Base-by-base conservation (phyloP, 169 alveolate genomes). In the Plasmodium malariae region DNA sequence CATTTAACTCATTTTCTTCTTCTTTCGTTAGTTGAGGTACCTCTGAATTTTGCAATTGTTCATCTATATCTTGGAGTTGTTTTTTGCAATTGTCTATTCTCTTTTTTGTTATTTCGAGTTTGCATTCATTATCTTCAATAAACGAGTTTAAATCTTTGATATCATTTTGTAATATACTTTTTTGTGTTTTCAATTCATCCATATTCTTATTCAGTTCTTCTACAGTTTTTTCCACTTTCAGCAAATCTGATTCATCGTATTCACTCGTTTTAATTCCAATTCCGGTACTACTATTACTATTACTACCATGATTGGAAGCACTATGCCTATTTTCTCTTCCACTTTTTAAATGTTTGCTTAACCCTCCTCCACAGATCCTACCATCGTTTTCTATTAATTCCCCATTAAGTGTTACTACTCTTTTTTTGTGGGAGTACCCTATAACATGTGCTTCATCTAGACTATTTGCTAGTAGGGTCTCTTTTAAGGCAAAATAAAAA, bases 301-400 rank as follows among this genome's bases (percentile, higher is more conserved):
- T 62, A 32, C 32, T 17, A 59, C 32, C 12, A 34, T 11, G 54
- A 17, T 59, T 76, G 28, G 54, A 37, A 36, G 21, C 68, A 43
- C 43, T 24, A 19, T 59, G 57, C 6, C 28, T 80, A 17, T 48
- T 24, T n/a, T 14, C 24, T 19, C 0, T 49, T n/a, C 65, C 30
- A 11, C 57, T 70, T 57, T 89, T 86, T 78, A 45, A 73, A 78
- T 73, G 88, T 68, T 36, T 90, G 26, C 54, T 73, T 1, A 93
- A 1, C 1, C 97, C 97, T 6, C 97, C 97, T 17, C 99, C 99
- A 17, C 97, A 93, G 97, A 98, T 96, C 1, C 98, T 95, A 24
- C 99, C 99, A 26, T 97, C 96, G 12, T 95, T 93, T 69, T 98
- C 99, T 9, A 98, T 96, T 21, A 98, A 69, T 85, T 97, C 98